A percentile compares a stretch with the other conserved stretches of the same genome.
These are phyloP conservation scores for Rhizophagus sp. DNA, from an alignment of 192 early-diverging fungal genomes.

Conservation along the genomic window DNA sequence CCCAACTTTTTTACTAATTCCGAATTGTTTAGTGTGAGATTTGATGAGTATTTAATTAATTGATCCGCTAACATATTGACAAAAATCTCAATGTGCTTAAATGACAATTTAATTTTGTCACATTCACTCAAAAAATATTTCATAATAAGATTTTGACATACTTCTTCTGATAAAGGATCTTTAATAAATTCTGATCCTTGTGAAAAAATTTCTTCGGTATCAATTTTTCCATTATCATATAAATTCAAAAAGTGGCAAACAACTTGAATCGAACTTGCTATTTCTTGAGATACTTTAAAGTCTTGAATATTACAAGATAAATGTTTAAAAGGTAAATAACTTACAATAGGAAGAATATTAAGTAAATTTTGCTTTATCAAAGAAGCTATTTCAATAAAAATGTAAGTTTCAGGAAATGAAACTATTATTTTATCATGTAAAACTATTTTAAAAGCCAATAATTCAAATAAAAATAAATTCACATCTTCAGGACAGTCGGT, in stretches of 20 bases:
- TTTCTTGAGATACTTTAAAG: constrained; percentile 17
- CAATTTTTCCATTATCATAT: background rate
- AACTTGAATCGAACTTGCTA: constrained; percentile 15
- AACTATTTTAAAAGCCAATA: constrained; percentile 12
- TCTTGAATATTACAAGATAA: constrained; percentile 21
- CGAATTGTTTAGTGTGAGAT: background rate
- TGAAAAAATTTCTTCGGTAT: constrained; percentile 1
- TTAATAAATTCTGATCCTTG: background rate
- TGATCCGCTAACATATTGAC: constrained; percentile 12
- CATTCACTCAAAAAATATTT: too few relatives aligned
- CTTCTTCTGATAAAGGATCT: background rate
- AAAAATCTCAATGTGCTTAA: background rate
- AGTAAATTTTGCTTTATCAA: background rate
- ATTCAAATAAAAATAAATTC: background rate
- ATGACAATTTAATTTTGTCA: too few relatives aligned
- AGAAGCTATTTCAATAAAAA: constrained; percentile 26
- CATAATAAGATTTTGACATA: constrained; percentile 4
- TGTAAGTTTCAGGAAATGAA: background rate
- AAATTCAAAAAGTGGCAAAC: constrained; percentile 16
- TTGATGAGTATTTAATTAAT: constrained; percentile 13
- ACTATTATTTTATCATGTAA: background rate
- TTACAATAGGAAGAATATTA: background rate
- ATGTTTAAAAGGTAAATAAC: constrained; percentile 8
- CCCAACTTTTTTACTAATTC: background rate
- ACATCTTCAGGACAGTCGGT: too few relatives aligned